A percentile compares a stretch with the other conserved stretches of the same genome.
Evolutionary conservation across 345 rosid species (phyloP).

Genomic region (Euphorbia peplus): DNA sequence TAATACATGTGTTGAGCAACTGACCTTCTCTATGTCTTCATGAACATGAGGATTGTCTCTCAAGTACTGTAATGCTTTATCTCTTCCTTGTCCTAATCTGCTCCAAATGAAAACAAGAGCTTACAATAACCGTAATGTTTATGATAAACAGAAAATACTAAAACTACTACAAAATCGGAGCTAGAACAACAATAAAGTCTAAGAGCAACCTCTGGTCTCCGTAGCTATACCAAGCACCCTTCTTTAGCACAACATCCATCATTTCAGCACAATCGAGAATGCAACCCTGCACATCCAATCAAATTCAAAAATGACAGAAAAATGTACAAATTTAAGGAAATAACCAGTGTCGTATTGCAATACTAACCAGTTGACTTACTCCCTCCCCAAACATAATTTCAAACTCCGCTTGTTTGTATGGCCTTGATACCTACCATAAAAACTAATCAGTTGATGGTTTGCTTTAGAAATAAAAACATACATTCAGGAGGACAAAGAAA

Average conservation of each 20-base stretch:
- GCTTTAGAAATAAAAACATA: neutral
- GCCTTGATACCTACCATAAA: constrained; percentile 74
- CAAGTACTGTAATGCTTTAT: constrained; percentile 77
- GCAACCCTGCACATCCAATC: constrained; percentile 61
- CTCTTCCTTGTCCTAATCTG: constrained; percentile 97
- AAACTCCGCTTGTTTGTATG: constrained; percentile 94
- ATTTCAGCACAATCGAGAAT: constrained; percentile 83
- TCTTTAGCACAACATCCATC: constrained; percentile 77
- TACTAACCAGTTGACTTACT: constrained; percentile 81
- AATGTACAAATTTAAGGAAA: constrained; percentile 7
- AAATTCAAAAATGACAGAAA: constrained; percentile 16
- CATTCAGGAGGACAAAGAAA: neutral
- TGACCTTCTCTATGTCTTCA: constrained; percentile 82
- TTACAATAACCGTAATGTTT: neutral
- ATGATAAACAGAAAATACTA: neutral
- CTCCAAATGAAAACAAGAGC: constrained; percentile 5
- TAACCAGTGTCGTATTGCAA: constrained; percentile 5
- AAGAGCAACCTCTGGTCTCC: constrained; percentile 71
- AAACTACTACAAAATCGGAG: neutral
- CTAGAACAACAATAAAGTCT: constrained; percentile 7
- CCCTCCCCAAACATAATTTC: constrained; percentile 97
- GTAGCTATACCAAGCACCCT: constrained; percentile 96
- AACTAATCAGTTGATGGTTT: constrained; percentile 1
- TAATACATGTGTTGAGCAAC: too few relatives aligned
- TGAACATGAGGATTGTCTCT: constrained; percentile 60